These are phyloP conservation scores for Carex scoparia DNA, from an alignment of 176 grass and related monocot genomes.

Conservation along the genomic window DNA sequence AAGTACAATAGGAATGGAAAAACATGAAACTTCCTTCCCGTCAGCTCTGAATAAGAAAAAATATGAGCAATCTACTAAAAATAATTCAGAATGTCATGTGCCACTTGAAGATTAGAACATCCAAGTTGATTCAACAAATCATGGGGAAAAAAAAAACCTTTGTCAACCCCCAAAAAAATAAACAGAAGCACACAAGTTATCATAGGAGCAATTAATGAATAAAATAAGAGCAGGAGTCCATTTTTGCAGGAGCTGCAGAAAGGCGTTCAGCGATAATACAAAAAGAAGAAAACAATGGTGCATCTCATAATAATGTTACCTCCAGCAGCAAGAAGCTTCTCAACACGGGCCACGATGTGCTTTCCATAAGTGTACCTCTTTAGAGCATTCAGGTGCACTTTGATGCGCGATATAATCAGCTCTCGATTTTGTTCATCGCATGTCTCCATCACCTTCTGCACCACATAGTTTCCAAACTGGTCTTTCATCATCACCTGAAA, in stretches of 20 bases:
- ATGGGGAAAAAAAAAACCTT: neutral
- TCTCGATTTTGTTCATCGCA: constrained; percentile 91
- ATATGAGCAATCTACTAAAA: neutral
- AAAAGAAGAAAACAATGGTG: neutral
- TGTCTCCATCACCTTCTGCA: constrained; percentile 94
- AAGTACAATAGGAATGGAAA: neutral
- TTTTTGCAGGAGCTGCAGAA: neutral
- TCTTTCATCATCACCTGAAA: constrained; percentile 98
- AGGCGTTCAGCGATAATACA: neutral
- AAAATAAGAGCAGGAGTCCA: too few relatives aligned
- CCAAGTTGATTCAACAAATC: neutral
- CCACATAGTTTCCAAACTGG: constrained; percentile 97
- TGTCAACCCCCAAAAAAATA: neutral
- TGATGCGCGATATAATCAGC: constrained; percentile 84
- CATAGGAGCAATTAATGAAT: neutral
- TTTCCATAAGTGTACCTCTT: constrained; percentile 97
- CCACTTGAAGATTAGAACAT: neutral
- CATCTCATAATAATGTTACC: constrained; percentile 32
- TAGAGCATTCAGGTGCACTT: constrained; percentile 93
- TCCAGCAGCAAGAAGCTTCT: constrained; percentile 90
- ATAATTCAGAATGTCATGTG: neutral
- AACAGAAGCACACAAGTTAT: neutral
- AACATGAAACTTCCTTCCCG: neutral
- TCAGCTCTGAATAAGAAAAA: neutral
- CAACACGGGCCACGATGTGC: constrained; percentile 92